phyloP scores from a whole-genome alignment of 768 basidiomycete genomes.

The Tephrocybe rancida region DNA sequence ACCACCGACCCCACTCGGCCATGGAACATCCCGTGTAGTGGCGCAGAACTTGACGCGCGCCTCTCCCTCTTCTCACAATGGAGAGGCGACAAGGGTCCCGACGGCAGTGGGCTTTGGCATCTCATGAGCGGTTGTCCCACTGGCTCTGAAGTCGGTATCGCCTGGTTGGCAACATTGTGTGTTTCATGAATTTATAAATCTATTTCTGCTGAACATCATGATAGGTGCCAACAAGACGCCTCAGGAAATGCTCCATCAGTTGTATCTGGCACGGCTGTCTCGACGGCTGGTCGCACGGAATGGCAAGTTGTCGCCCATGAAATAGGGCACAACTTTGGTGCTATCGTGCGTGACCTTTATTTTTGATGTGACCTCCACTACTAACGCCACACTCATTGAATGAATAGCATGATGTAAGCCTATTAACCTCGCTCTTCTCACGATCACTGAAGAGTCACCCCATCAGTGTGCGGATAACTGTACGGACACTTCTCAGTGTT shows the following conservation, averaged over 20 bases:
- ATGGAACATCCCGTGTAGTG: slow-evolving; percentile 79
- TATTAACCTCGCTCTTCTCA: slow-evolving; percentile 5
- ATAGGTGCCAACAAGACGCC: slow-evolving; percentile 58
- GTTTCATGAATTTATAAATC: slow-evolving; percentile 19
- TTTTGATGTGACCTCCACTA: slow-evolving; percentile 1
- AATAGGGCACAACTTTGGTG: slow-evolving; percentile 88
- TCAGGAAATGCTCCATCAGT: slow-evolving; percentile 46
- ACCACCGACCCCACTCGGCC: slow-evolving; percentile 50
- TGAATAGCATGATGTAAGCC: slow-evolving; percentile 58
- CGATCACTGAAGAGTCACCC: slow-evolving; percentile 10
- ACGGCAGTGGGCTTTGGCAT: slow-evolving; percentile 85
- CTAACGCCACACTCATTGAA: slow-evolving; percentile 13
- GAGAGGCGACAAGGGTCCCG: slow-evolving; percentile 73
- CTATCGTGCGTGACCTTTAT: slow-evolving; percentile 59
- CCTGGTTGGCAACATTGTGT: slow-evolving; percentile 83
- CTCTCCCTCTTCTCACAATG: slow-evolving; percentile 82
- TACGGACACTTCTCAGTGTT: slow-evolving; percentile 59
- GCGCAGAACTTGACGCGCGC: slow-evolving; percentile 62
- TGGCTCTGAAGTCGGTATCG: slow-evolving; percentile 84
- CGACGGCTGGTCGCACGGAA: slow-evolving; percentile 74
- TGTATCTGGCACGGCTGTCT: slow-evolving; percentile 83
- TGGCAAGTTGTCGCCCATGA: slow-evolving; percentile 87
- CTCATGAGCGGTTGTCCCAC: slow-evolving; percentile 84
- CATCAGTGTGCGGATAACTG: slow-evolving; percentile 68
- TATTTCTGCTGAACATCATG: slow-evolving; percentile 8